Evolutionary conservation across 805 yeast genomes (phyloP), one percentile per base, ranked within the genome.

Genomic region (Kazachstania bromeliacearum): DNA sequence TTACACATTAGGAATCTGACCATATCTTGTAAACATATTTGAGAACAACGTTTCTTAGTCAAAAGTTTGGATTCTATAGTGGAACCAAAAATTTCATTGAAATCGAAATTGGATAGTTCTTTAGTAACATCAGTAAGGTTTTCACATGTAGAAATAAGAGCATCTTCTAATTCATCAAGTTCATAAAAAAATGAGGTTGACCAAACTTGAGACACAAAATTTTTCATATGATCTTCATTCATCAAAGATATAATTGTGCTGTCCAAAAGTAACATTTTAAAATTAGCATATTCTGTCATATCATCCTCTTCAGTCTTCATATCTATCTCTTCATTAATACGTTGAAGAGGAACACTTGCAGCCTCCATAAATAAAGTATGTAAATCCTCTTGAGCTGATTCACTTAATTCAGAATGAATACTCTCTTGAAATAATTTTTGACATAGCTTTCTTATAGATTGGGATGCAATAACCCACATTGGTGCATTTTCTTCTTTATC

Each of bases 1-100:
- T 45, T 33, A 0, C 57, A 53, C 10, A 55, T 52, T 1, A 68
- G 55, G 17, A 77, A 55, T 31, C 55, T 45, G 42, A 76, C 56
- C 40, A 77, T 52, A 58, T 79, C 73, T 17, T 55, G 50, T 27
- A 88, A 59, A 49, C 94, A 81, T 17, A 58, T 50, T 31, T 70
- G 57, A 12, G 87, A 69, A 25, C 81, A 66, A 5, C 53, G 42
- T 9, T 62, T 60, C 39, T 79, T 72, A 2, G 70, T 56, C 16
- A 67, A 54, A 8, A 64, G 48, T 1, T 46, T 47, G 1, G 78
- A 54, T 3, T 71, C 68, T 26, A 68, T 67, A 0, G 89, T 79
- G 0, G 83, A 67, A 1, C 92, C 92, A 46, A 69, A 74, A n/a
- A 70, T 62, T 7, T 67, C 66, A 7, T 67, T 69, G 37, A 71